Base-by-base conservation (phyloP, 306 rosid genomes). In the Pyrus communis region DNA sequence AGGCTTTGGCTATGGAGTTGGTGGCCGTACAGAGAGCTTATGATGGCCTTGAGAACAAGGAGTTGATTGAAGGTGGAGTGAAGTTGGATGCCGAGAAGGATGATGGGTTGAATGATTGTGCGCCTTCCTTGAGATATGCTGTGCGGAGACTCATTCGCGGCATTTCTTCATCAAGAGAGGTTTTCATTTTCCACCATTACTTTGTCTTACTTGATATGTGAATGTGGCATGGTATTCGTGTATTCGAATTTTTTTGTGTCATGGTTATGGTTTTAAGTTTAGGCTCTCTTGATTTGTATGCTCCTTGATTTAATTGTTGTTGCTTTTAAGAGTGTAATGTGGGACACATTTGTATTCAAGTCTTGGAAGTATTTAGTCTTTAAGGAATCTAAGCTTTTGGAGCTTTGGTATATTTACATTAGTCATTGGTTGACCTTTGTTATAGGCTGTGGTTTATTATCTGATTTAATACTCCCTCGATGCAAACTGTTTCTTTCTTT, bases 121-220 rank as follows among this genome's bases (percentile, higher is more conserved):
- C 99, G 0, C 97, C 99, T 12, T 95, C 99, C n/a, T 88, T 95
- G 75, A 84, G 90, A 86, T 95, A 95, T 81, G 99, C 99, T 9
- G 63, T 95, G 42, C 92, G 97, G 2, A 84, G 99, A 73, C 92
- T 95, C 70, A 85, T 95, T 64, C 97, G 99, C 4, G 97, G 99
- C 62, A 96, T 92, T 55, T 95, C 99, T 77, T 95, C 99, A 0
- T 91, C 99, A 0, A 91, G 99, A 87, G 97, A 90, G 97, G 97
- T 93, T 59, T 66, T 78, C 35, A 58, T 38, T 12, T 58, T n/a
- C 4, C 25, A 22, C 43, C 43, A 9, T 58, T 66, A 14, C 5
- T 63, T 28, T 62, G n/a, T 19, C 13, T 30, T 10, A 19, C 45
- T 42, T 11, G 13, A 65, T 61, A 28, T 40, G 19, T 73, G 19